Percentiles rank a stretch among this genome's conserved stretches.
Evolutionary conservation across 768 basidiomycete genomes (phyloP).

Genomic region (Leccinum boreale): DNA sequence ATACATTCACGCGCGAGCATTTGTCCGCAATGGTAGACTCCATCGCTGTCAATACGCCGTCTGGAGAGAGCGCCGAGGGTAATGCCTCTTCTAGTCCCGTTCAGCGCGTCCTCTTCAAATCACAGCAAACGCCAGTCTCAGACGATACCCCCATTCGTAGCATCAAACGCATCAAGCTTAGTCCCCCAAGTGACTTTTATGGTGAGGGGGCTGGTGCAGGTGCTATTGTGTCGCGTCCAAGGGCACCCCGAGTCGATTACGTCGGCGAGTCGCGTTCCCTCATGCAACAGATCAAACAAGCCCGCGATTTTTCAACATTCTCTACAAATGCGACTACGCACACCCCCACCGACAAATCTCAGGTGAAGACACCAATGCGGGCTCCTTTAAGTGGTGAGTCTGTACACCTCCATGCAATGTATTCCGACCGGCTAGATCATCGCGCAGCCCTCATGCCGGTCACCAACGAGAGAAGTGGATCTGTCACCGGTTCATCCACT

Average conservation of each 20-base stretch:
- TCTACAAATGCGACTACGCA: constrained; percentile 55
- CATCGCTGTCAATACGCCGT: constrained; percentile 78
- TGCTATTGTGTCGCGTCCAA: constrained; percentile 49
- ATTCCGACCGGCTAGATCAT: constrained; percentile 11
- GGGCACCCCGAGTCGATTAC: constrained; percentile 56
- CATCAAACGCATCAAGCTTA: constrained; percentile 78
- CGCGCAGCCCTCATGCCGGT: constrained; percentile 10
- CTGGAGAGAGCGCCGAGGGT: constrained; percentile 47
- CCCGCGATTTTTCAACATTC: constrained; percentile 74
- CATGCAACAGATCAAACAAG: constrained; percentile 78
- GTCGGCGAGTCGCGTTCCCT: constrained; percentile 73
- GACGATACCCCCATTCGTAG: constrained; percentile 60
- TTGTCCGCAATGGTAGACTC: constrained; percentile 93
- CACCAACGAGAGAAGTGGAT: constrained; percentile 18
- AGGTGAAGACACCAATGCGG: not conserved
- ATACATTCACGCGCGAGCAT: constrained; percentile 94
- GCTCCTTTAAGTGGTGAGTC: constrained; percentile 16
- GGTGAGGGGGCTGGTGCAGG: constrained; percentile 48
- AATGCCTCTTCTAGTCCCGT: constrained; percentile 44
- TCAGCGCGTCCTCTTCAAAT: constrained; percentile 42
- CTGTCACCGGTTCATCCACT: constrained; percentile 26
- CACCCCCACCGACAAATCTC: constrained; percentile 18
- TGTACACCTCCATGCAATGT: not conserved
- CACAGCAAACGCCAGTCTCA: constrained; percentile 42
- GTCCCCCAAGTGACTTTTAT: constrained; percentile 59